phyloP scores from a whole-genome alignment of 1,284 basidiomycete genomes.

The Puccinia coronata region DNA sequence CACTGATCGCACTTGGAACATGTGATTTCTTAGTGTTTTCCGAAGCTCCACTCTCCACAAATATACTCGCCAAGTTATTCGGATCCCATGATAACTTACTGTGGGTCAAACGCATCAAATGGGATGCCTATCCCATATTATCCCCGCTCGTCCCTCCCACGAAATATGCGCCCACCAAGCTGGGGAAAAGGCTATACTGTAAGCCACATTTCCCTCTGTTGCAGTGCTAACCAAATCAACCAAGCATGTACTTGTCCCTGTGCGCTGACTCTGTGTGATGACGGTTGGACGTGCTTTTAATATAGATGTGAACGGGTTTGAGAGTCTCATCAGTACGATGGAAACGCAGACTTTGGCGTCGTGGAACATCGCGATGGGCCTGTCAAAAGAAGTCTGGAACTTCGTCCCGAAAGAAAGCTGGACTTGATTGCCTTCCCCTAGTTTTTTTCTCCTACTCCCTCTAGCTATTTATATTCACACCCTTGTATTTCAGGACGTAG shows the following conservation, averaged over 20 bases:
- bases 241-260: too few relatives aligned
- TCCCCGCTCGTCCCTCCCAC: not conserved
- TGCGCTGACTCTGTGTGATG: not conserved
- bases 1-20: slow-evolving; percentile 64
- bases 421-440: slow-evolving; percentile 3
- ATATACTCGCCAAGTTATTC: slow-evolving; percentile 71
- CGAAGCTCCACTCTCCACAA: slow-evolving; percentile 66
- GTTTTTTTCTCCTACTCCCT: too few relatives aligned
- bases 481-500: too few relatives aligned
- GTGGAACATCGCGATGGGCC: slow-evolving; percentile 28
- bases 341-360: slow-evolving; percentile 40
- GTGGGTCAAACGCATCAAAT: slow-evolving; percentile 80
- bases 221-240: not conserved
- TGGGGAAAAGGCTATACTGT: slow-evolving; percentile 32
- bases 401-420: slow-evolving; percentile 24
- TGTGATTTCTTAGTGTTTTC: slow-evolving; percentile 82
- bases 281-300: not conserved
- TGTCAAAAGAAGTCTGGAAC: slow-evolving; percentile 36
- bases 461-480: not conserved
- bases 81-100: slow-evolving; percentile 66
- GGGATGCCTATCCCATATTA: slow-evolving; percentile 60
- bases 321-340: slow-evolving; percentile 40
- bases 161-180: slow-evolving; percentile 21
- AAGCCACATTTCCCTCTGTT: too few relatives aligned
- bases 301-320: slow-evolving; percentile 41